Conservation (phyloP, 306 rosid genomes). For the Cucurbita moschata region DNA sequence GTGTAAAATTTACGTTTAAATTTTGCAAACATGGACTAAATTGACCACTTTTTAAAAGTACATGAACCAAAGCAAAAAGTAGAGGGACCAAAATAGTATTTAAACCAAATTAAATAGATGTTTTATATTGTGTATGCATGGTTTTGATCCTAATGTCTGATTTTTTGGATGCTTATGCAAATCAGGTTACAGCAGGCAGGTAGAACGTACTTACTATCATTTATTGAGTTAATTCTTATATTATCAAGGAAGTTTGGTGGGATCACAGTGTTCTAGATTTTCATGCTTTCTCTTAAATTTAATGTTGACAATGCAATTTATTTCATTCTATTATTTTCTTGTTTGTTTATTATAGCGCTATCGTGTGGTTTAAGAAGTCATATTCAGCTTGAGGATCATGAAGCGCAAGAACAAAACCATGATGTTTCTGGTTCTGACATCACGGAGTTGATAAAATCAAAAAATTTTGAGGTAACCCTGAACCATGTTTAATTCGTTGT, state of each 20-base stretch:
- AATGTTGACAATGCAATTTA: slow-evolving; percentile 13
- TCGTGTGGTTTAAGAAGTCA: slow-evolving; percentile 21
- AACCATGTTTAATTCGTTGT: slow-evolving; percentile 12
- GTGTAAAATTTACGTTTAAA: too few species aligned
- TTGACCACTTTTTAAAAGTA: not conserved
- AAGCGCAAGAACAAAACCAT: slow-evolving; percentile 22
- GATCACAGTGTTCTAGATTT: not conserved
- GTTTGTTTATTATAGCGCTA: slow-evolving; percentile 31
- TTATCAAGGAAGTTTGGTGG: not conserved
- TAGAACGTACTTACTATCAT: not conserved
- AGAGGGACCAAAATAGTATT: not conserved
- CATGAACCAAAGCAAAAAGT: not conserved
- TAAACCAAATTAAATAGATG: not conserved
- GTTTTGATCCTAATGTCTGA: not conserved
- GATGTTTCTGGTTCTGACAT: slow-evolving; percentile 54
- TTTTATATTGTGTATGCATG: not conserved
- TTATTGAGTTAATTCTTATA: not conserved
- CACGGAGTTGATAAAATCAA: slow-evolving; percentile 49
- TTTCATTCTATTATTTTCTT: not conserved
- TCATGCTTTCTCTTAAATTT: slow-evolving; percentile 8
- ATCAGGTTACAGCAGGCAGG: not conserved
- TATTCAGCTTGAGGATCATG: slow-evolving; percentile 26
- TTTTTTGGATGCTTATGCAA: not conserved
- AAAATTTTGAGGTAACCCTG: slow-evolving; percentile 55
- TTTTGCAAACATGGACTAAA: too few species aligned